A percentile compares a stretch with the other conserved stretches of the same genome.
Conservation (phyloP, 2,329 filamentous ascomycete genomes). For the Aspergillus uvarum region DNA sequence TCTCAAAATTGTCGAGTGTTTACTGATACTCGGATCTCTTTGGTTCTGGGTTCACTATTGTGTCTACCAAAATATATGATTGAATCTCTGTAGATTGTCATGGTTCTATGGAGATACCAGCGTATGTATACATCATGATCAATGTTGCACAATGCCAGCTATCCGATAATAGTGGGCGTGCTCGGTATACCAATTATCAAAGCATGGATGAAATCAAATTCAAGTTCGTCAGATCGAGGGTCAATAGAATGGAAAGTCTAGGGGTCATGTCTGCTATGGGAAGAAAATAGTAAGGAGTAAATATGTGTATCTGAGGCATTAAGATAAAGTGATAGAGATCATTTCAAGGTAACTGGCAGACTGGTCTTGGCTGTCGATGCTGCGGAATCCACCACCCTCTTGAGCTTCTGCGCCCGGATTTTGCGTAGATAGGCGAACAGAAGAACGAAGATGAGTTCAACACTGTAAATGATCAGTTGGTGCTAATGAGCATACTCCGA, state of each 20-base stretch:
- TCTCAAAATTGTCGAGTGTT: no score
- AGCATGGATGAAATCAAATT: background rate
- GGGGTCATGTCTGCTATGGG: background rate
- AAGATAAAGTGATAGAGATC: constrained; percentile 15
- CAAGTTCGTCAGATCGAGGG: background rate
- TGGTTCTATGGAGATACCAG: background rate
- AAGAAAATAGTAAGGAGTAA: no score
- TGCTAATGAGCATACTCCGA: background rate
- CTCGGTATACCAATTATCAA: background rate
- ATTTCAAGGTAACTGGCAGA: constrained; percentile 50
- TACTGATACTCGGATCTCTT: background rate
- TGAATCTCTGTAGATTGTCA: background rate
- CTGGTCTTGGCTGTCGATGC: constrained; percentile 61
- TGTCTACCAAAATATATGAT: constrained; percentile 1
- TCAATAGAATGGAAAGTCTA: background rate
- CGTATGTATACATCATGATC: background rate
- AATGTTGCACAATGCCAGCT: background rate
- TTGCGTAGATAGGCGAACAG: constrained; percentile 79
- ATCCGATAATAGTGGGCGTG: background rate
- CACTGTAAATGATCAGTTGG: constrained; percentile 49
- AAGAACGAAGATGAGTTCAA: constrained; percentile 84
- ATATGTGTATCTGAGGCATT: background rate
- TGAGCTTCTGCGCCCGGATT: constrained; percentile 67
- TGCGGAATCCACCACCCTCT: constrained; percentile 64
- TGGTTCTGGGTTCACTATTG: background rate